Percentiles rank a stretch among this genome's conserved stretches.
phyloP scores from a whole-genome alignment of 2,329 filamentous ascomycete species.

The Berkeleyomyces basicola region DNA sequence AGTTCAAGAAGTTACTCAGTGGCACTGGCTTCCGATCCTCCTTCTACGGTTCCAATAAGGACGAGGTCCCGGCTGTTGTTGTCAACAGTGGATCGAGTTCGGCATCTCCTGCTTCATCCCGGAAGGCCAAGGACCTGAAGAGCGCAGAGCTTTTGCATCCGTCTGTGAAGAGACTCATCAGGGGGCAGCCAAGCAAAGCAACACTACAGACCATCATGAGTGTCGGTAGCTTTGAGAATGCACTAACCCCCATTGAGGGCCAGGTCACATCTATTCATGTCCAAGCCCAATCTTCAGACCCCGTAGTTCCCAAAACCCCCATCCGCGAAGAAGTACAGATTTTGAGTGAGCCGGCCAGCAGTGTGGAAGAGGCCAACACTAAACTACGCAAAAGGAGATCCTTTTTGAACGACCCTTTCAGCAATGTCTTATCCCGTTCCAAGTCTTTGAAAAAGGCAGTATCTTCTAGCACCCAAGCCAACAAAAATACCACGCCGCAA shows the following conservation, averaged over 20 bases:
- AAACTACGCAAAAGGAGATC: conserved; percentile 14
- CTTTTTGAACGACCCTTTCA: conserved; percentile 8
- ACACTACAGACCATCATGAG: conserved; percentile 34
- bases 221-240: conserved; percentile 28
- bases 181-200: conserved; percentile 28
- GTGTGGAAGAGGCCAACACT: neutral
- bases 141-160: conserved; percentile 21
- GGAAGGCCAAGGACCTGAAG: conserved; percentile 21
- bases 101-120: neutral
- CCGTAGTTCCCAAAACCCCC: neutral
- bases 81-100: conserved; percentile 23
- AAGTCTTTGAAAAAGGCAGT: conserved; percentile 6
- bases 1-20: conserved; percentile 26
- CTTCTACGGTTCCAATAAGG: neutral
- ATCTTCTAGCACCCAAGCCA: neutral
- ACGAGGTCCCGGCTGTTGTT: conserved; percentile 16
- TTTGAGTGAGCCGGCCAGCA: neutral
- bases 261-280: conserved; percentile 15
- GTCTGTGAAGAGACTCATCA: conserved; percentile 21
- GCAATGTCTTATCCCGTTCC: conserved; percentile 1
- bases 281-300: neutral
- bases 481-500: neutral
- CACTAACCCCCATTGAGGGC: conserved; percentile 11
- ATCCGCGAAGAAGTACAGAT: neutral
- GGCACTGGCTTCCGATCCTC: conserved; percentile 17